phyloP scores from a whole-genome alignment of 352 stramenopile species.

The Thalassiosira ordinaria region DNA sequence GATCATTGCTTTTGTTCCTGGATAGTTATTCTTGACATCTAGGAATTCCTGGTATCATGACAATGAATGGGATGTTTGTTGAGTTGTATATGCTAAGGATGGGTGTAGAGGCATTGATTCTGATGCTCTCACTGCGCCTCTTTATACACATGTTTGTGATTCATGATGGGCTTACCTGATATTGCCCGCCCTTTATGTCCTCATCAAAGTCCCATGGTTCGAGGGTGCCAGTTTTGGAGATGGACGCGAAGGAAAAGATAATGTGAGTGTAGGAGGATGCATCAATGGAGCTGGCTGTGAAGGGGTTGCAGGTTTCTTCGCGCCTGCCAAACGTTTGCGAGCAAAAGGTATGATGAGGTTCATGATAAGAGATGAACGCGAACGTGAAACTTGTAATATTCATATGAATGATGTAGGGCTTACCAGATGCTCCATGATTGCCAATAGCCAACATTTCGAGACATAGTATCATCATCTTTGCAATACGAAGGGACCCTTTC shows the following conservation, averaged over 20 bases:
- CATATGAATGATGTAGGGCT: too few relatives aligned
- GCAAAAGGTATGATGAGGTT: background rate
- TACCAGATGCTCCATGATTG: slow-evolving; percentile 68
- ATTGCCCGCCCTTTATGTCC: slow-evolving; percentile 53
- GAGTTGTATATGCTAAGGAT: too few relatives aligned
- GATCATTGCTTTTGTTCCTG: slow-evolving; percentile 52
- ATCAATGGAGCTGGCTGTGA: slow-evolving; percentile 58
- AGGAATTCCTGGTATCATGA: slow-evolving; percentile 62
- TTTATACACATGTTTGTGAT: too few relatives aligned
- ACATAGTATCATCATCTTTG: slow-evolving; percentile 51
- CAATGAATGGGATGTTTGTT: too few relatives aligned
- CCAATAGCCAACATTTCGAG: slow-evolving; percentile 65
- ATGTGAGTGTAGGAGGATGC: slow-evolving; percentile 67
- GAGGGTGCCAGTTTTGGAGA: slow-evolving; percentile 44
- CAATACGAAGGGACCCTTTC: slow-evolving; percentile 48
- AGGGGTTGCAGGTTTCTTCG: slow-evolving; percentile 59
- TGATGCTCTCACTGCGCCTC: too few relatives aligned
- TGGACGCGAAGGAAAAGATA: slow-evolving; percentile 66
- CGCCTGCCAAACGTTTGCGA: slow-evolving; percentile 27
- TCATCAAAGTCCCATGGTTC: slow-evolving; percentile 62
- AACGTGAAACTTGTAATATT: too few relatives aligned
- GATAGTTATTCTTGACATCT: slow-evolving; percentile 50
- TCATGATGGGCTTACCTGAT: slow-evolving; percentile 51
- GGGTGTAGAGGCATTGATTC: too few relatives aligned
- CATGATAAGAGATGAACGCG: background rate